Base-by-base conservation (phyloP, 331 rosid species). In the Stylosanthes scabra region DNA sequence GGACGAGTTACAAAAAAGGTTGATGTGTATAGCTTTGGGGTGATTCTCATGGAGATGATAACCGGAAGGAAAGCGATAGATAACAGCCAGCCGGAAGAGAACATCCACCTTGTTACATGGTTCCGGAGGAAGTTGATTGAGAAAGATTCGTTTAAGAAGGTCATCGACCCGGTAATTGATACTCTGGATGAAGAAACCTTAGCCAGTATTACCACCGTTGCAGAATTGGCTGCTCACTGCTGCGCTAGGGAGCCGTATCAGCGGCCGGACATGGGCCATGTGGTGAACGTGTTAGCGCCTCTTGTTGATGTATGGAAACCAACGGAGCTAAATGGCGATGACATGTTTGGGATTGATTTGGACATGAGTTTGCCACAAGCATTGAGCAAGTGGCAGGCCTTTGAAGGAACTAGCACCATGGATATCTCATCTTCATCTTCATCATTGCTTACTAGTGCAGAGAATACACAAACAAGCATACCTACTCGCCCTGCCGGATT, bases 1-100 rank as follows among this genome's bases (percentile, higher is more conserved):
- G 99, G 99, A 72, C 87, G 97, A 54, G 90, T 94, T 61, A 88
- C 97, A 3, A 85, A 89, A 34, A 95, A 95, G 89, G 93, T 95
- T 28, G 99, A 95, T 54, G 83, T 95, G 5, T 95, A 88, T 47
- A 95, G 97, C 85, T 95, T 87, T 0, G 99, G 99, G 4, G 99
- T 92, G 82, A 88, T 95, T 68, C 86, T 95, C 3, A 95, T 95
- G 99, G 97, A 95, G 88, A 76, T 95, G 81, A 75, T 95, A 45
- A 87, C 93, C 0, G 99, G 99, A 64, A 78, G 90, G 64, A 91
- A 58, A 71, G 97, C 93, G 51, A 78, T 95, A 2, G 99, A 95
- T 59, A 91, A 90, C 3, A 85, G 84, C 80, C 93, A 87, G 63
- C 80, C 88, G 12, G 99, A 92, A 83, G 99, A 95, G 71, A 82